Evolutionary conservation across 371 early-diverging fungal genomes (phyloP).

Genomic region (Gilbertella persicaria): DNA sequence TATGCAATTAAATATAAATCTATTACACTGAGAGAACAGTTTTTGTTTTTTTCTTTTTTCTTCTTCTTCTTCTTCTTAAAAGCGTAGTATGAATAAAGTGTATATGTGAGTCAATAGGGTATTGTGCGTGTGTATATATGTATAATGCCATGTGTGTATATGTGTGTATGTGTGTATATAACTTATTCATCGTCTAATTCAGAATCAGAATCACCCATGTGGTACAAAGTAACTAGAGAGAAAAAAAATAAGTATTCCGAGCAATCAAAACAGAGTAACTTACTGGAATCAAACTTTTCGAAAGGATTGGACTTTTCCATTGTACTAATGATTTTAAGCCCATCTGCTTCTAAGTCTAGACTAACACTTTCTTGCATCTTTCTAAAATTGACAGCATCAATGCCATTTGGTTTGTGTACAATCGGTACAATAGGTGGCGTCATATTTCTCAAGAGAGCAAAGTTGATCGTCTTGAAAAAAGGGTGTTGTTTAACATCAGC

Average conservation of each 20-base stretch:
- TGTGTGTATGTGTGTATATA: too few species aligned
- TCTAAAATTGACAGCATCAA: conserved; percentile 73
- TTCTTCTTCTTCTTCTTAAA: too few species aligned
- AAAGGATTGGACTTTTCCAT: conserved; percentile 55
- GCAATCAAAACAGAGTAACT: conserved; percentile 17
- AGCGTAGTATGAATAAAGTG: too few species aligned
- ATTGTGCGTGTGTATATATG: too few species aligned
- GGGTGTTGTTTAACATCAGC: conserved; percentile 92
- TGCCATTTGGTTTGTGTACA: conserved; percentile 53
- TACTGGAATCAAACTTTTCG: conserved; percentile 71
- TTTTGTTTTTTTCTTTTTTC: too few species aligned
- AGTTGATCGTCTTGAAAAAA: conserved; percentile 92
- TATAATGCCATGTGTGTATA: too few species aligned
- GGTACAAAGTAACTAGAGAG: conserved; percentile 62
- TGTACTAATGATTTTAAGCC: conserved; percentile 21
- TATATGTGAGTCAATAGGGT: too few species aligned
- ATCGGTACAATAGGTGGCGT: conserved; percentile 91
- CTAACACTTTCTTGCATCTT: conserved; percentile 65
- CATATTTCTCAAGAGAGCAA: conserved; percentile 87
- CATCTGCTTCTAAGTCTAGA: conserved; percentile 62
- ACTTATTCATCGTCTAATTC: conserved; percentile 22
- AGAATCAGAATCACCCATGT: conserved; percentile 65
- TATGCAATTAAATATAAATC: too few species aligned
- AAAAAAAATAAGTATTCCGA: conserved; percentile 4
- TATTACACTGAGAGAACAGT: too few species aligned